Evolutionary conservation across 257 asterid species (phyloP).

Genomic region (Solanum okadae): DNA sequence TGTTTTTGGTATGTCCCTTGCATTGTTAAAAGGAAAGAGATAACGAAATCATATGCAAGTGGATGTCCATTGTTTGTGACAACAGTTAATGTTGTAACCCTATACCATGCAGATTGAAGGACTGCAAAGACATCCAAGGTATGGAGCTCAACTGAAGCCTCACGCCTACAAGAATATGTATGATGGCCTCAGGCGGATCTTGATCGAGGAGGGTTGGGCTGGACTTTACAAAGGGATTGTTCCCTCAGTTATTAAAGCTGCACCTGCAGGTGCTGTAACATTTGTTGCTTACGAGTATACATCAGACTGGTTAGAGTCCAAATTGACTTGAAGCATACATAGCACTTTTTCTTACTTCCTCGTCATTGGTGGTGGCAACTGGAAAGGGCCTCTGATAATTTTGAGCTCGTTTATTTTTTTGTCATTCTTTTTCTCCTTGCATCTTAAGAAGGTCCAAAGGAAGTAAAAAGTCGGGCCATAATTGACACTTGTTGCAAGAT

Average conservation of each 20-base stretch:
- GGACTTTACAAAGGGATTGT: conserved; percentile 92
- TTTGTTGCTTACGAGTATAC: conserved; percentile 77
- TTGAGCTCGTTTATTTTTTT: background rate
- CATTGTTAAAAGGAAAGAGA: background rate
- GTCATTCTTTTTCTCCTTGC: conserved; percentile 3
- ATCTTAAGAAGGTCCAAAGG: background rate
- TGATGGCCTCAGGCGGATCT: conserved; percentile 50
- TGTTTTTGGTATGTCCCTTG: background rate
- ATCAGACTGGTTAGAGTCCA: conserved; percentile 68
- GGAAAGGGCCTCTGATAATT: background rate
- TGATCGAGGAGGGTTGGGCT: conserved; percentile 54
- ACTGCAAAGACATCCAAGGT: conserved; percentile 64
- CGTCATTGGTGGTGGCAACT: background rate
- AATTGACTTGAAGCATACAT: conserved; percentile 28
- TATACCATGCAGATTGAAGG: conserved; percentile 61
- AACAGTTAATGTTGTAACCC: background rate
- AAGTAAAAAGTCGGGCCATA: background rate
- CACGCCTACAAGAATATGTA: conserved; percentile 62
- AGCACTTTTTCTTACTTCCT: background rate
- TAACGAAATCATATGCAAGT: background rate
- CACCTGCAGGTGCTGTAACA: conserved; percentile 98
- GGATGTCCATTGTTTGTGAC: background rate
- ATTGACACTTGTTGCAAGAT: background rate
- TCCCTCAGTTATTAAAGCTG: conserved; percentile 87
- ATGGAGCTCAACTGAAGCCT: conserved; percentile 81